phyloP scores from a whole-genome alignment of 176 grass and related monocot species.

The Ensete glaucum region DNA sequence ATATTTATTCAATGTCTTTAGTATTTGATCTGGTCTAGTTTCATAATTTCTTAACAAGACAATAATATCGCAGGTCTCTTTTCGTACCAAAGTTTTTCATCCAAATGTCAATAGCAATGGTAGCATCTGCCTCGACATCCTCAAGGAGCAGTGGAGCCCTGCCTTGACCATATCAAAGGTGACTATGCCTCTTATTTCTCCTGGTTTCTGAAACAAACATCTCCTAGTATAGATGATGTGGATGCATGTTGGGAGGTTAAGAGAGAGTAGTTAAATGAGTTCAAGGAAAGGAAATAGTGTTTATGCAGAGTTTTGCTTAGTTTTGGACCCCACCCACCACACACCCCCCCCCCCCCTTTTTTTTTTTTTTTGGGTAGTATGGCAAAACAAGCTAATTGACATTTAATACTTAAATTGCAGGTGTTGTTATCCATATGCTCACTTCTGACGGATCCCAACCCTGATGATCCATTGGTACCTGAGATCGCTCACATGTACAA shows the following conservation, averaged over 20 bases:
- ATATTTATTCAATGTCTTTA: too few relatives aligned
- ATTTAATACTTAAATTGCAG: constrained; percentile 8
- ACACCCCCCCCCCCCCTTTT: too few relatives aligned
- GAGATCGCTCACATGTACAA: constrained; percentile 91
- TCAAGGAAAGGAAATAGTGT: neutral
- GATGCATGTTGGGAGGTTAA: too few relatives aligned
- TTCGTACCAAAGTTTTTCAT: constrained; percentile 82
- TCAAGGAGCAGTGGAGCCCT: constrained; percentile 85
- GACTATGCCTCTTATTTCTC: neutral
- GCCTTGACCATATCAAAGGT: constrained; percentile 75
- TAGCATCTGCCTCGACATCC: constrained; percentile 83
- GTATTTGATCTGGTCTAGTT: too few relatives aligned
- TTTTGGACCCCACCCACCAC: neutral
- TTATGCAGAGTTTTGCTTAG: neutral
- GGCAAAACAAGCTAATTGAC: neutral
- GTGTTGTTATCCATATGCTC: constrained; percentile 70
- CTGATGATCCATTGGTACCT: constrained; percentile 61
- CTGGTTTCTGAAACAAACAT: neutral
- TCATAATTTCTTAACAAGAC: too few relatives aligned
- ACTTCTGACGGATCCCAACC: constrained; percentile 63
- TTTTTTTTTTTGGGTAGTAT: too few relatives aligned
- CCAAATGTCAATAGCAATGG: constrained; percentile 86
- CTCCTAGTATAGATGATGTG: too few relatives aligned
- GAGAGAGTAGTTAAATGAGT: too few relatives aligned
- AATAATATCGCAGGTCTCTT: constrained; percentile 31